These are phyloP conservation scores for Hymenoscyphus scutula DNA, from an alignment of 2,329 filamentous ascomycete genomes.

Conservation along the genomic window DNA sequence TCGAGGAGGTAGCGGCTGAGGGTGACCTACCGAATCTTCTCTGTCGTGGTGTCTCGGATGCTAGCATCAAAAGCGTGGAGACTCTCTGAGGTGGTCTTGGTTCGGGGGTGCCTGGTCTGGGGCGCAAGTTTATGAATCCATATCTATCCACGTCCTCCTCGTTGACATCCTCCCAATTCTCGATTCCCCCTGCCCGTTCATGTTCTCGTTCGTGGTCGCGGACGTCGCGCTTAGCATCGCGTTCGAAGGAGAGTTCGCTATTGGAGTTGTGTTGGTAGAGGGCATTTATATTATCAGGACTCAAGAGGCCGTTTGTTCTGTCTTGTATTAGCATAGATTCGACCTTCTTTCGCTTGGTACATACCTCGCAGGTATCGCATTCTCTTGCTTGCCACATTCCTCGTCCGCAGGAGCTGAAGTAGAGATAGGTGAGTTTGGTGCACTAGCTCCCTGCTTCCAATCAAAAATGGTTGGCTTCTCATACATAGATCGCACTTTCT, in stretches of 20 bases:
- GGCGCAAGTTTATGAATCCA: conserved; percentile 58
- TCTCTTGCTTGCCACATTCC: neutral
- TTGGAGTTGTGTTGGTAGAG: conserved; percentile 20
- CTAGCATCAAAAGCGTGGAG: conserved; percentile 34
- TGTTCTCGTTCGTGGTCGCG: conserved; percentile 37
- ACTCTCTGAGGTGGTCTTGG: conserved; percentile 33
- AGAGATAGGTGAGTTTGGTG: neutral
- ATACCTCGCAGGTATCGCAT: conserved; percentile 16
- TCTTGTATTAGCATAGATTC: conserved; percentile 20
- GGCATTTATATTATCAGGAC: conserved; percentile 14
- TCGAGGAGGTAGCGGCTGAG: conserved; percentile 26
- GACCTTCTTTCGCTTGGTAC: neutral
- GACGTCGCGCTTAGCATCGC: neutral
- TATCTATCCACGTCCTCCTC: conserved; percentile 64
- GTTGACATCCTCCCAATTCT: conserved; percentile 66
- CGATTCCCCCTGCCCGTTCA: conserved; percentile 57
- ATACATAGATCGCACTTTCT: conserved; percentile 39
- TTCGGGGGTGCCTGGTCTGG: conserved; percentile 40
- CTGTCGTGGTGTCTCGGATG: conserved; percentile 33
- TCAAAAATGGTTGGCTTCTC: conserved; percentile 30
- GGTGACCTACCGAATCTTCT: conserved; percentile 33
- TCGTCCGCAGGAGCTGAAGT: neutral
- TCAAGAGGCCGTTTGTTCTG: conserved; percentile 25
- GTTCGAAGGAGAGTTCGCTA: conserved; percentile 24
- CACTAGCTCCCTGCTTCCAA: conserved; percentile 28